Evolutionary conservation across 2,329 filamentous ascomycete species (phyloP).

Genomic region (Venturia carpophila): DNA sequence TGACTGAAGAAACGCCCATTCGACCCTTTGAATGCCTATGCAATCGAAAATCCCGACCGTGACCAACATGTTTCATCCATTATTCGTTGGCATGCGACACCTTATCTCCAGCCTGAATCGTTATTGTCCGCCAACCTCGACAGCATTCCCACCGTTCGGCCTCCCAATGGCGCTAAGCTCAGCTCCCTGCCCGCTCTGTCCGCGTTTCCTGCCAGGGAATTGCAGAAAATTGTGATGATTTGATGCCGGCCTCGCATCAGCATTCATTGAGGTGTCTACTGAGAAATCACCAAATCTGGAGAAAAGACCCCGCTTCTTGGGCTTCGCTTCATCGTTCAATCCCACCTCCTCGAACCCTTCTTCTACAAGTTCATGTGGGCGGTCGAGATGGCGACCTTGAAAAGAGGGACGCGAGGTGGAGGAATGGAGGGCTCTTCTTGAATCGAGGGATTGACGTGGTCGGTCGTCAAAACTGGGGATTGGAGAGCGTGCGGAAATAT

Average conservation of each 20-base stretch:
- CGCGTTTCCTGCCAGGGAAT: slow-evolving; percentile 57
- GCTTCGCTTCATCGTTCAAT: slow-evolving; percentile 65
- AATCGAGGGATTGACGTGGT: slow-evolving; percentile 76
- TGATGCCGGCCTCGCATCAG: slow-evolving; percentile 28
- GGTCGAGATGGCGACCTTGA: slow-evolving; percentile 34
- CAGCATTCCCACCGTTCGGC: slow-evolving; percentile 19
- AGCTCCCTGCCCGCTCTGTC: slow-evolving; percentile 60
- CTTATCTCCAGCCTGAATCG: not conserved
- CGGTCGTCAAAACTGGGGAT: slow-evolving; percentile 51
- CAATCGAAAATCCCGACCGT: not conserved
- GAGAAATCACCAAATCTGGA: slow-evolving; percentile 64
- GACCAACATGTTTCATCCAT: not conserved
- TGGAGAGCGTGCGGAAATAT: slow-evolving; percentile 83
- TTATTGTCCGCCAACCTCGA: slow-evolving; percentile 12
- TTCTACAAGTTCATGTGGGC: slow-evolving; percentile 55
- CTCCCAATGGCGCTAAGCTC: slow-evolving; percentile 60
- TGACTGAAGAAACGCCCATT: not conserved
- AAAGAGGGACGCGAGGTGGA: slow-evolving; percentile 47
- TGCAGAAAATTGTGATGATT: slow-evolving; percentile 46
- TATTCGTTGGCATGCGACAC: not conserved
- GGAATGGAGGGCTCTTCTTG: slow-evolving; percentile 47
- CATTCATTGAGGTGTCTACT: slow-evolving; percentile 24
- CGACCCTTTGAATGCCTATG: not conserved
- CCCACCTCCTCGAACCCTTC: slow-evolving; percentile 88
- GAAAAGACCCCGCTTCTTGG: slow-evolving; percentile 73